Evolutionary conservation across 768 basidiomycete species (phyloP).

Genomic region (Russula ochroleuca): DNA sequence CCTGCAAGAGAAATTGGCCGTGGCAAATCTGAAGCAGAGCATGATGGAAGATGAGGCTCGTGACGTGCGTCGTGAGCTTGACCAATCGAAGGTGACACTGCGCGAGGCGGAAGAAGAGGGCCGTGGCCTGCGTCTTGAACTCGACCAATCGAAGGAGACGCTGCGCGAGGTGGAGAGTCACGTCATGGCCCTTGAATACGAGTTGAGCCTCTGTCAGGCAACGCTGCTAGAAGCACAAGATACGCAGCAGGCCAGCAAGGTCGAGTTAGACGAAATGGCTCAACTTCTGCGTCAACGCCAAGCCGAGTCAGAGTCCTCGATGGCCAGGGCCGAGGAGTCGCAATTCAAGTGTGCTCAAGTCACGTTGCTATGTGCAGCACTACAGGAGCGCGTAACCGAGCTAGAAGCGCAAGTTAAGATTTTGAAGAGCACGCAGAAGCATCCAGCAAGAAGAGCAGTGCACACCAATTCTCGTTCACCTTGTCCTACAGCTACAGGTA

Average conservation of each 20-base stretch:
- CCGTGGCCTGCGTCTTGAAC: not conserved
- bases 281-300: not conserved
- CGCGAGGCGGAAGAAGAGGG: slow-evolving; percentile 1
- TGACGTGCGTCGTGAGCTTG: not conserved
- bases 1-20: not conserved
- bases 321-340: not conserved
- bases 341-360: not conserved
- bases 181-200: not conserved
- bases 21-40: not conserved
- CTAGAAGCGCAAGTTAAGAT: slow-evolving; percentile 11
- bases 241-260: not conserved
- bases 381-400: slow-evolving; percentile 1
- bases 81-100: not conserved
- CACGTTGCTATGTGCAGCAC: not conserved
- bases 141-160: not conserved
- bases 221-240: slow-evolving; percentile 1
- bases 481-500: not conserved
- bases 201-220: not conserved
- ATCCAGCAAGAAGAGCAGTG: not conserved
- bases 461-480: not conserved
- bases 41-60: not conserved
- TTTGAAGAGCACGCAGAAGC: not conserved
- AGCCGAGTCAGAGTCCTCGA: slow-evolving; percentile 6
- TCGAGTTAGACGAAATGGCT: not conserved
- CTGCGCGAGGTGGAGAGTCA: not conserved